Evolutionary conservation across 2,329 filamentous ascomycete genomes (phyloP), one percentile per base, ranked within the genome.

Genomic region (Cadophora sp.): DNA sequence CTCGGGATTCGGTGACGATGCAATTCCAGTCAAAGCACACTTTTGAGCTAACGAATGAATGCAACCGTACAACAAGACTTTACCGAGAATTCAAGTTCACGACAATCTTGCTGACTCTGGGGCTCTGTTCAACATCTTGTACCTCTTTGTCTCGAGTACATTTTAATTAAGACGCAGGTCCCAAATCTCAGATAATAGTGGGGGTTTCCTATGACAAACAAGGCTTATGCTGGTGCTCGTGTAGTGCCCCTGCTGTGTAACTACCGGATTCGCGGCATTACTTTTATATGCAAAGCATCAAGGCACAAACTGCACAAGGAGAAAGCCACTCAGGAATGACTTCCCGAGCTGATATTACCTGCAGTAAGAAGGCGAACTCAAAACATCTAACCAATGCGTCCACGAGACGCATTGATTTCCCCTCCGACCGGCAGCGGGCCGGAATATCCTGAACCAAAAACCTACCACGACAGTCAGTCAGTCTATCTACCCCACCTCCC

Each of bases 341-440:
- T 53, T 33, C 24, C 27, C 50, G 50, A 33, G 16, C 50, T 53
- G 48, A 53, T 53, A 53, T 53, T 33, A 33, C 50, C 24, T 53
- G 50, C 50, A 53, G 50, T 18, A 33, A 53, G 50, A 33, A 53
- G 50, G 50, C 50, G 24, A 53, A 53, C 27, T 4, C 50, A 53
- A 53, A 53, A 53, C 16, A 33, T n/a, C 30, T 24, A n/a, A 16
- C 50, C 50, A 53, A 33, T 53, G 16, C 50, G 9, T 33, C 27
- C 50, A 53, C 50, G 27, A 53, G 50, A 53, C 16, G 24, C 50
- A n/a, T 16, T 8, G 50, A 33, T 53, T 53, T 33, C n/a, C 14
- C 24, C 5, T 9, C 11, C 24, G 50, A n/a, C 50, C 14, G 16
- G 50, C 27, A 53, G 14, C 50, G 50, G 50, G 50, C 27, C 50